phyloP scores from a whole-genome alignment of 331 rosid genomes.

The Malus hybrid region DNA sequence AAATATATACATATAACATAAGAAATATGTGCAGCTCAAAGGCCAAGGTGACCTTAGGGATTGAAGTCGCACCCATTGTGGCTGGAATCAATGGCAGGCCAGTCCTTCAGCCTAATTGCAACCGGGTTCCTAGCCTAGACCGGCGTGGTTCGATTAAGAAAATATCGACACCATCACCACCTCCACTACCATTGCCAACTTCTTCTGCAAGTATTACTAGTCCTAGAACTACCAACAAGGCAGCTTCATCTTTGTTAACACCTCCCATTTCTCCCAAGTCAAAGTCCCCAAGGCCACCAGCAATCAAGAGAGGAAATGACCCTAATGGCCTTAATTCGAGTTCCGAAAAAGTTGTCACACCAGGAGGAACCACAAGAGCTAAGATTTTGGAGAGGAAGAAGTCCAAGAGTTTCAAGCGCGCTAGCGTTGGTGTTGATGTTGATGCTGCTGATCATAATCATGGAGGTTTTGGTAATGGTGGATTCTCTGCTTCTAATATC shows the following conservation, averaged over 20 bases:
- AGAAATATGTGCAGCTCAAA: slow-evolving; percentile 62
- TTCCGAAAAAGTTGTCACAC: slow-evolving; percentile 49
- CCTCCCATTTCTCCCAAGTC: slow-evolving; percentile 71
- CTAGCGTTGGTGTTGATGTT: slow-evolving; percentile 16
- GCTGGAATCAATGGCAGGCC: slow-evolving; percentile 68
- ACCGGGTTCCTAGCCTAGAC: slow-evolving; percentile 65
- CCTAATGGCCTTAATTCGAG: slow-evolving; percentile 46
- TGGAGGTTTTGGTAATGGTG: slow-evolving; percentile 1
- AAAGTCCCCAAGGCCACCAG: slow-evolving; percentile 68
- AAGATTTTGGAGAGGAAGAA: slow-evolving; percentile 74
- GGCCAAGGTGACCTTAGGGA: slow-evolving; percentile 52
- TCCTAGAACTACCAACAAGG: slow-evolving; percentile 17
- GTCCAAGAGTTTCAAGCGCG: slow-evolving; percentile 73
- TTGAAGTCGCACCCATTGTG: slow-evolving; percentile 36
- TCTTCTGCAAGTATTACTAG: slow-evolving; percentile 13
- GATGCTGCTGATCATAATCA: neutral
- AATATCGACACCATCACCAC: slow-evolving; percentile 33
- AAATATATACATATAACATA: neutral
- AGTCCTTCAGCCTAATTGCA: slow-evolving; percentile 86
- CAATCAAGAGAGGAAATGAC: slow-evolving; percentile 62
- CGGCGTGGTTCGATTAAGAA: slow-evolving; percentile 63
- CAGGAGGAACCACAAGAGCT: slow-evolving; percentile 36
- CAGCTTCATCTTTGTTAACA: slow-evolving; percentile 26
- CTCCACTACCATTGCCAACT: slow-evolving; percentile 31
- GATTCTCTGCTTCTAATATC: slow-evolving; percentile 8